A percentile compares a stretch with the other conserved stretches of the same genome.
Evolutionary conservation across 1,284 basidiomycete species (phyloP).

Genomic region (Fomitopsis pinicola): DNA sequence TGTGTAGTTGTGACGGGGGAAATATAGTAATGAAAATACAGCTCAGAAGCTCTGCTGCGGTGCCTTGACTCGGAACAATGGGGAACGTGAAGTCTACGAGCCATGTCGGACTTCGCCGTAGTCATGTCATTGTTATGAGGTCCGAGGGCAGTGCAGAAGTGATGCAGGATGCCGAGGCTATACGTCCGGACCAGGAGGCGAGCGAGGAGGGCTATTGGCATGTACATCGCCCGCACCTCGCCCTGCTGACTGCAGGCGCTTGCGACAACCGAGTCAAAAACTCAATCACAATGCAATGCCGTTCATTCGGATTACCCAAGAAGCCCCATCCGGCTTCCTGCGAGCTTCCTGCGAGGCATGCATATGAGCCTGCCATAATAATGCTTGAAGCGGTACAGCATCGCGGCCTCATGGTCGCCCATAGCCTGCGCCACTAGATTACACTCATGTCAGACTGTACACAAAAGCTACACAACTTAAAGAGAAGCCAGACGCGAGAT

Average conservation of each 20-base stretch:
- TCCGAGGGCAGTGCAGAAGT: background rate
- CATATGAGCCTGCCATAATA: too few relatives aligned
- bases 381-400: too few relatives aligned
- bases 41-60: background rate
- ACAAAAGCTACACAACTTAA: background rate
- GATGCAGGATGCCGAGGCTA: background rate
- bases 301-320: too few relatives aligned
- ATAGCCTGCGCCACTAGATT: background rate
- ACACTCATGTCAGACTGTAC: background rate
- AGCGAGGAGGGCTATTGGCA: too few relatives aligned
- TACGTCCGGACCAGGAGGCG: background rate
- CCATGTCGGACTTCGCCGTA: background rate
- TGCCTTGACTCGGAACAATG: background rate
- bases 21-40: too few relatives aligned
- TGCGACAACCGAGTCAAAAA: too few relatives aligned
- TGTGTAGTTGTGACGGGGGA: background rate
- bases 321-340: too few relatives aligned
- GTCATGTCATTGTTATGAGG: background rate
- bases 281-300: too few relatives aligned
- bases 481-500: background rate
- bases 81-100: background rate
- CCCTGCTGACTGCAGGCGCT: too few relatives aligned
- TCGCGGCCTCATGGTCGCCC: too few relatives aligned
- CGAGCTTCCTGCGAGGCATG: too few relatives aligned
- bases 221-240: too few relatives aligned